Base-by-base conservation (phyloP, 371 early-diverging fungal species). In the Lichtheimia ramosa region DNA sequence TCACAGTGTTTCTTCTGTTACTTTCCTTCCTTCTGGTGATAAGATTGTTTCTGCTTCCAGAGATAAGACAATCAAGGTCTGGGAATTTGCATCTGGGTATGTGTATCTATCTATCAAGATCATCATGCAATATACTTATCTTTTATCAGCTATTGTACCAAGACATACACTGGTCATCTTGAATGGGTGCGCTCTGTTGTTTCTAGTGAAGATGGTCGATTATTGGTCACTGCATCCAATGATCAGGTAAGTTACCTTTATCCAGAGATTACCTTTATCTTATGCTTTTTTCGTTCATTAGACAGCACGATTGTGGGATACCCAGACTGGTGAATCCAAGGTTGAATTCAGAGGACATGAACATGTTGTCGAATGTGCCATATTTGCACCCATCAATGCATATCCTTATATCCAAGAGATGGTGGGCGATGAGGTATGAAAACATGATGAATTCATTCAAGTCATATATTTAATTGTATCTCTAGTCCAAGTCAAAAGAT, bases 331-430 rank as follows among this genome's bases (percentile, higher is more conserved):
- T 40, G 91, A 91, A 52, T 83, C 85, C 58, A 89, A 88, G 64
- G 73, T 72, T 61, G 92, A 92, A 51, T 72, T 95, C 63, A 82
- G 91, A 51, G 96, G 94, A 14, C 97, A 96, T 69, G 93, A 92
- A 14, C 94, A 97, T 66, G 96, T 96, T n/a, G 90, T 97, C 15
- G 97, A 97, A 67, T 89, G 89, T 52, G 89, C 91, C 0, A 86
- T 83, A 5, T 96, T 96, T 77, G 92, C 86, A 25, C 96, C 96
- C 12, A 62, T 68, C 14, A 72, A 62, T 13, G 79, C 90, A 2
- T 84, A 88, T 62, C 79, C 86, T 24, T 81, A 67, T 56, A 81
- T 95, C 49, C 79, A 80, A 34, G 89, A 91, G 48, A 77, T 94
- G 39, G 71, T 84, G 48, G 91, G 89, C 16, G 75, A 85, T 39